Evolutionary conservation across 352 stramenopile species (phyloP).

Genomic region (Pythium angustatum): DNA sequence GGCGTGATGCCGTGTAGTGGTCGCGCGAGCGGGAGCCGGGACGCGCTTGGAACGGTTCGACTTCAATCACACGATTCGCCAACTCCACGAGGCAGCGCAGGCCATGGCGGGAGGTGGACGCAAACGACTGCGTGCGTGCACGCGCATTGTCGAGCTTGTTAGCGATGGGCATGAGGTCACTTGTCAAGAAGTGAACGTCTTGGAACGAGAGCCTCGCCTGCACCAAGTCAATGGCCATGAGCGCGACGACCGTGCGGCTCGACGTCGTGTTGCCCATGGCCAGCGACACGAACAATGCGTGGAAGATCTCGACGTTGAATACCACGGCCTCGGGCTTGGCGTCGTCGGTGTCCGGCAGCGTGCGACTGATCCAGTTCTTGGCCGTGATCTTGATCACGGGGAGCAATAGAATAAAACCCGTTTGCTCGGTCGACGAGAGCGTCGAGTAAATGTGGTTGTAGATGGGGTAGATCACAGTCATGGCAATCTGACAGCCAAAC

Average conservation of each 20-base stretch:
- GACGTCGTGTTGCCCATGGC: conserved; percentile 19
- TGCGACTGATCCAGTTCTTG: conserved; percentile 42
- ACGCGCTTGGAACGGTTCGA: neutral
- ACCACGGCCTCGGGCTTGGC: conserved; percentile 31
- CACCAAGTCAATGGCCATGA: conserved; percentile 17
- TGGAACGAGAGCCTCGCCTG: conserved; percentile 11
- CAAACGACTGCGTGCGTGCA: neutral
- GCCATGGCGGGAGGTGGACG: neutral
- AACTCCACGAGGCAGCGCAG: neutral
- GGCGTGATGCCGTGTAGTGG: neutral
- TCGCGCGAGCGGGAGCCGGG: neutral
- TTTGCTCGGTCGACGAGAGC: conserved; percentile 17
- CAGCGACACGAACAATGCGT: conserved; percentile 24
- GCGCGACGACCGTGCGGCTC: neutral
- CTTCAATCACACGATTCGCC: neutral
- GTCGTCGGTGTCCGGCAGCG: conserved; percentile 25
- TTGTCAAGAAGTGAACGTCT: neutral
- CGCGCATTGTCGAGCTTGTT: neutral
- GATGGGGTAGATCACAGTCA: conserved; percentile 21
- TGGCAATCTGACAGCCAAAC: conserved; percentile 8
- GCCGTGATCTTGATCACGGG: conserved; percentile 43
- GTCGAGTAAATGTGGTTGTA: conserved; percentile 23
- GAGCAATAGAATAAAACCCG: conserved; percentile 28
- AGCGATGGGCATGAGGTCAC: neutral
- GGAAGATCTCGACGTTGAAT: conserved; percentile 29